These are phyloP conservation scores for Talaromyces marneffei DNA, from an alignment of 2,329 filamentous ascomycete species.

Conservation along the genomic window DNA sequence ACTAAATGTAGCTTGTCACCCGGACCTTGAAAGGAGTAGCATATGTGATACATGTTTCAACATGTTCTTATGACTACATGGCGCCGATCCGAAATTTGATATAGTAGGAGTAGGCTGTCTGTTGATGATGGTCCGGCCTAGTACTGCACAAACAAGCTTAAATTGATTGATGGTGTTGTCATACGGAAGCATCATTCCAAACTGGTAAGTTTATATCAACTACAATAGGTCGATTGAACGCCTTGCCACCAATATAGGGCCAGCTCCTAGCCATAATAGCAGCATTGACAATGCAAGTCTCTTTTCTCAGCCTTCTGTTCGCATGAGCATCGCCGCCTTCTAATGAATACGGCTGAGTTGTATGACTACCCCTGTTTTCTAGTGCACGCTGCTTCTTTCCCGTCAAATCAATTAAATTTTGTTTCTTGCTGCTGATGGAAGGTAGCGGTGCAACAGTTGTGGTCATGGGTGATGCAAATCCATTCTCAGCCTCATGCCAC, in stretches of 20 bases:
- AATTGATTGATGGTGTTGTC: neutral
- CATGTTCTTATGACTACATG: neutral
- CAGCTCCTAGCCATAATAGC: slow-evolving; percentile 65
- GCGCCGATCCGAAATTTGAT: neutral
- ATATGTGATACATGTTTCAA: neutral
- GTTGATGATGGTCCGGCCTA: neutral
- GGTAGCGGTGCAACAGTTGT: slow-evolving; percentile 25
- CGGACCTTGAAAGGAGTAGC: neutral
- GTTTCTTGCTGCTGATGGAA: slow-evolving; percentile 47
- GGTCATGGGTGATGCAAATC: neutral
- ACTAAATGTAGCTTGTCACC: neutral
- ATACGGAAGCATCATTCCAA: slow-evolving; percentile 31
- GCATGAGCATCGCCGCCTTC: slow-evolving; percentile 13
- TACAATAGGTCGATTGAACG: slow-evolving; percentile 74
- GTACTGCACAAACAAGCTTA: neutral
- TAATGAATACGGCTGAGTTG: neutral
- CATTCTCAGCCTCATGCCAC: slow-evolving; percentile 34
- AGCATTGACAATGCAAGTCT: slow-evolving; percentile 77
- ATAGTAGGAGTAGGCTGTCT: neutral
- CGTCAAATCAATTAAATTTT: slow-evolving; percentile 50
- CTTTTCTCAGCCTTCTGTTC: slow-evolving; percentile 26
- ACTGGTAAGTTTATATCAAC: slow-evolving; percentile 70
- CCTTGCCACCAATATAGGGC: slow-evolving; percentile 56
- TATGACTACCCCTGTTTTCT: slow-evolving; percentile 22
- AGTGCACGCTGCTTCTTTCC: slow-evolving; percentile 33